phyloP scores from a whole-genome alignment of 495 filamentous ascomycete genomes.

The Pyrenopolyporus hunteri region DNA sequence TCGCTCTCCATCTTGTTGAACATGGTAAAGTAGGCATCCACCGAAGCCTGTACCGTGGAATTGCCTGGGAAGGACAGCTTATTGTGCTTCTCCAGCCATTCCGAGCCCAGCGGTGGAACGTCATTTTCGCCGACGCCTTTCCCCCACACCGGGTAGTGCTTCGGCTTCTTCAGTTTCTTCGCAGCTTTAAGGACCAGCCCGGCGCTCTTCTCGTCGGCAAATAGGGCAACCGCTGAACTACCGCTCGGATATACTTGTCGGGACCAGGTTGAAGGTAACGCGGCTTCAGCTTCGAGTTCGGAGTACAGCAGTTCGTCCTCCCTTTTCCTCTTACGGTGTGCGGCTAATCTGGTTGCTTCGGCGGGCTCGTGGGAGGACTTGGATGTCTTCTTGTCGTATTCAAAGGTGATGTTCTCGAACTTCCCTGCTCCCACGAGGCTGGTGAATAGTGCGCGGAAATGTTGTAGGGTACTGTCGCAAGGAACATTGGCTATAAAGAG shows the following conservation, averaged over 20 bases:
- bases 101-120: slow-evolving; percentile 62
- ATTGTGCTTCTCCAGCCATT: slow-evolving; percentile 69
- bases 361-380: slow-evolving; percentile 45
- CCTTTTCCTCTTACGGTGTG: slow-evolving; percentile 73
- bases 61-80: slow-evolving; percentile 70
- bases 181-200: slow-evolving; percentile 75
- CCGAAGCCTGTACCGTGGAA: slow-evolving; percentile 65
- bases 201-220: slow-evolving; percentile 79
- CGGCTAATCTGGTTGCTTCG: slow-evolving; percentile 49
- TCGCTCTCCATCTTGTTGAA: slow-evolving; percentile 72
- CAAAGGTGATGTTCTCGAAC: slow-evolving; percentile 78
- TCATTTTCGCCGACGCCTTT: slow-evolving; percentile 59
- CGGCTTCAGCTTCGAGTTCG: slow-evolving; percentile 56
- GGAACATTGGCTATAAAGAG: slow-evolving; percentile 90
- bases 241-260: slow-evolving; percentile 73
- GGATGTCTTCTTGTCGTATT: slow-evolving; percentile 51
- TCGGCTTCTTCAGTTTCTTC: slow-evolving; percentile 63
- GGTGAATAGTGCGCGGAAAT: slow-evolving; percentile 76
- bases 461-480: slow-evolving; percentile 77
- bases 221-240: slow-evolving; percentile 76
- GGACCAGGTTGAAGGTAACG: slow-evolving; percentile 75
- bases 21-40: slow-evolving; percentile 81
- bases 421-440: slow-evolving; percentile 71
- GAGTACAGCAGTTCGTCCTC: slow-evolving; percentile 58
- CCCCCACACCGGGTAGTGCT: slow-evolving; percentile 68